Evolutionary conservation across 2,329 filamentous ascomycete genomes (phyloP).

Genomic region (Monosporascus cannonballus): DNA sequence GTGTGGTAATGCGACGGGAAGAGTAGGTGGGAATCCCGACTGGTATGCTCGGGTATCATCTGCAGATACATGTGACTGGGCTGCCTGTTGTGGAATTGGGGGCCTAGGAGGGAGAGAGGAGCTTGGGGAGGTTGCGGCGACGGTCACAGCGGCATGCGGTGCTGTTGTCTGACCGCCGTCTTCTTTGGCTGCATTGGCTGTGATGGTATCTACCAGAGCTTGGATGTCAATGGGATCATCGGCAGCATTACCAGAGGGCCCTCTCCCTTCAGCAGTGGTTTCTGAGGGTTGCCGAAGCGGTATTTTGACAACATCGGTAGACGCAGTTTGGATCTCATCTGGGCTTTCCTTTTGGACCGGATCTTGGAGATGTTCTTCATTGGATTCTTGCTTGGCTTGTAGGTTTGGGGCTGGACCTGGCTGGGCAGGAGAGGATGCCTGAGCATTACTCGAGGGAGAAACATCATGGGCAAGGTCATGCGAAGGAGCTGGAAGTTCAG

Average conservation of each 20-base stretch:
- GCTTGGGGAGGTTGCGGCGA: slow-evolving; percentile 21
- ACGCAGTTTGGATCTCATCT: slow-evolving; percentile 11
- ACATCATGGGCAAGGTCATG: slow-evolving; percentile 12
- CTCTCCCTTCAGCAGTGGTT: slow-evolving; percentile 6
- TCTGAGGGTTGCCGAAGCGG: slow-evolving; percentile 6
- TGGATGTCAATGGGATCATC: slow-evolving; percentile 21
- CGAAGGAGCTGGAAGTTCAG: slow-evolving; percentile 9
- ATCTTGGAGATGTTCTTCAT: slow-evolving; percentile 10
- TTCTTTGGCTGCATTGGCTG: slow-evolving; percentile 17
- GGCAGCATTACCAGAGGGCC: slow-evolving; percentile 5
- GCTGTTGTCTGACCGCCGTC: slow-evolving; percentile 23
- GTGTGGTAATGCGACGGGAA: slow-evolving; percentile 14
- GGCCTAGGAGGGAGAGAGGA: slow-evolving; percentile 43
- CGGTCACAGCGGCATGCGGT: slow-evolving; percentile 15
- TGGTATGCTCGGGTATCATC: slow-evolving; percentile 24
- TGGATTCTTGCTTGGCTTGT: slow-evolving; percentile 8
- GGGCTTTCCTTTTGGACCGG: slow-evolving; percentile 17
- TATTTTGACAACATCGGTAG: slow-evolving; percentile 1
- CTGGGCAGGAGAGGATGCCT: slow-evolving; percentile 17
- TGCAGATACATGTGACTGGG: slow-evolving; percentile 28
- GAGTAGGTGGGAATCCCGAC: slow-evolving; percentile 21
- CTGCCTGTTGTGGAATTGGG: slow-evolving; percentile 32
- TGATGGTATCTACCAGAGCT: slow-evolving; percentile 21
- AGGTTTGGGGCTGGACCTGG: slow-evolving; percentile 21
- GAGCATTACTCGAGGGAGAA: slow-evolving; percentile 5